Evolutionary conservation across 139 green algal species (phyloP).

Genomic region (Nannochloris sp.): DNA sequence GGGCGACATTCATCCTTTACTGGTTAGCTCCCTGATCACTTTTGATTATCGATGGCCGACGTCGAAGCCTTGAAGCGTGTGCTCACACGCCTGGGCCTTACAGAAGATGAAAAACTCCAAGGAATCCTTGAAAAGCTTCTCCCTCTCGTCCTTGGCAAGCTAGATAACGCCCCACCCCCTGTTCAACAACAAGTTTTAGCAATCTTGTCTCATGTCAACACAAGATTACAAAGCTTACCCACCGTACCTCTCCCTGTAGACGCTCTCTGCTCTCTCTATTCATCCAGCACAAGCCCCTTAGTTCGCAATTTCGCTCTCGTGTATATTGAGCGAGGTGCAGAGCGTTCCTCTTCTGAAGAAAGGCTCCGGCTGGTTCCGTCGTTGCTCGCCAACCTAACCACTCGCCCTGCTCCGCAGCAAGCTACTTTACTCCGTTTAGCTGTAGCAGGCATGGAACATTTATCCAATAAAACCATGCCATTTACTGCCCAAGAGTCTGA

Average conservation of each 20-base stretch:
- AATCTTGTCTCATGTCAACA: slow-evolving; percentile 89
- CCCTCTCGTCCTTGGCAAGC: slow-evolving; percentile 52
- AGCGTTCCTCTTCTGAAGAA: slow-evolving; percentile 34
- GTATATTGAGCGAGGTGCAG: slow-evolving; percentile 70
- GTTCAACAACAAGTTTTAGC: slow-evolving; percentile 65
- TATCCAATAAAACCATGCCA: too few species aligned
- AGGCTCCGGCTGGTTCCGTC: slow-evolving; percentile 27
- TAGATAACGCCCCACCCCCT: neutral
- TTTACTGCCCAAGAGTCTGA: neutral
- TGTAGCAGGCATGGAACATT: slow-evolving; percentile 19
- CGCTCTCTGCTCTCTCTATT: slow-evolving; percentile 47
- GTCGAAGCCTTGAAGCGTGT: slow-evolving; percentile 66
- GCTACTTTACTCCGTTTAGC: slow-evolving; percentile 60
- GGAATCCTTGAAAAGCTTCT: slow-evolving; percentile 69
- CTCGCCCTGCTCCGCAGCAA: slow-evolving; percentile 36
- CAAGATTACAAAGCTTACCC: slow-evolving; percentile 54
- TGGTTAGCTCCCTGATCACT: too few species aligned
- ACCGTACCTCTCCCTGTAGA: slow-evolving; percentile 64
- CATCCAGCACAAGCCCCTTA: slow-evolving; percentile 20
- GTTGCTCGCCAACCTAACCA: slow-evolving; percentile 39
- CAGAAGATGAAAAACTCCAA: slow-evolving; percentile 71
- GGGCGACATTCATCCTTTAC: too few species aligned
- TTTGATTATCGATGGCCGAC: slow-evolving; percentile 49
- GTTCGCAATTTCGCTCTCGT: slow-evolving; percentile 75
- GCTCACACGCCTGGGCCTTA: slow-evolving; percentile 70